Conservation (phyloP, 495 filamentous ascomycete species). For the Coniosporium apollinis region DNA sequence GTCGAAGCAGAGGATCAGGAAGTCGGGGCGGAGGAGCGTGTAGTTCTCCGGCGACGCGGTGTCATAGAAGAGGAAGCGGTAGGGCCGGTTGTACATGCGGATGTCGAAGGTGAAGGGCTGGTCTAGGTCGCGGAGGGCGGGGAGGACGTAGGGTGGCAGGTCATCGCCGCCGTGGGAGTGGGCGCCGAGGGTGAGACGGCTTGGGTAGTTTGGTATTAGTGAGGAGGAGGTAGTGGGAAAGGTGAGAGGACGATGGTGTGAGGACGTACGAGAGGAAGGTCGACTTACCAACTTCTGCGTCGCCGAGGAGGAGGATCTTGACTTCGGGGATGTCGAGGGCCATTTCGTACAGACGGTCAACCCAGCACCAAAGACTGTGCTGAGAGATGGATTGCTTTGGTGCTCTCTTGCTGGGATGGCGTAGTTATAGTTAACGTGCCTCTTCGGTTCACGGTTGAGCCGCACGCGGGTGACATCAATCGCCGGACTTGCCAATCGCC, state of each 20-base stretch:
- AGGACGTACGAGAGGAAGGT: slow-evolving; percentile 71
- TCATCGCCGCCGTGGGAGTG: slow-evolving; percentile 3
- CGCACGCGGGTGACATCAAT: too few species aligned
- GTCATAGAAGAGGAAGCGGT: slow-evolving; percentile 64
- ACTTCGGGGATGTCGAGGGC: slow-evolving; percentile 28
- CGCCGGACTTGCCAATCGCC: too few species aligned
- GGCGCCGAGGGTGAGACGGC: slow-evolving; percentile 20
- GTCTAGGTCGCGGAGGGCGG: slow-evolving; percentile 52
- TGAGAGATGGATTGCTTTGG: too few species aligned
- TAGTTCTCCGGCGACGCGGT: slow-evolving; percentile 61
- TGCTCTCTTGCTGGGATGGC: too few species aligned
- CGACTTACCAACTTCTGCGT: slow-evolving; percentile 67
- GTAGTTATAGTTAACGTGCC: too few species aligned
- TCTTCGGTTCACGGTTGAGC: too few species aligned
- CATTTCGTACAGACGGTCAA: too few species aligned
- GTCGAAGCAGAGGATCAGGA: slow-evolving; percentile 69
- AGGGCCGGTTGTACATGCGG: slow-evolving; percentile 45
- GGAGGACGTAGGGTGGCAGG: slow-evolving; percentile 22
- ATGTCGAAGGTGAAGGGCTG: slow-evolving; percentile 77
- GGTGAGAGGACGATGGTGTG: neutral
- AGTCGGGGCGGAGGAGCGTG: slow-evolving; percentile 50
- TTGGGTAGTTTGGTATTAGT: slow-evolving; percentile 1
- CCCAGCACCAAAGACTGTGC: too few species aligned
- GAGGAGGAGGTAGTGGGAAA: slow-evolving; percentile 1
- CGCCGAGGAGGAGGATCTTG: slow-evolving; percentile 63